These are phyloP conservation scores for Chimonanthus praecox DNA, from an alignment of 164 flowering plant genomes.

Conservation along the genomic window DNA sequence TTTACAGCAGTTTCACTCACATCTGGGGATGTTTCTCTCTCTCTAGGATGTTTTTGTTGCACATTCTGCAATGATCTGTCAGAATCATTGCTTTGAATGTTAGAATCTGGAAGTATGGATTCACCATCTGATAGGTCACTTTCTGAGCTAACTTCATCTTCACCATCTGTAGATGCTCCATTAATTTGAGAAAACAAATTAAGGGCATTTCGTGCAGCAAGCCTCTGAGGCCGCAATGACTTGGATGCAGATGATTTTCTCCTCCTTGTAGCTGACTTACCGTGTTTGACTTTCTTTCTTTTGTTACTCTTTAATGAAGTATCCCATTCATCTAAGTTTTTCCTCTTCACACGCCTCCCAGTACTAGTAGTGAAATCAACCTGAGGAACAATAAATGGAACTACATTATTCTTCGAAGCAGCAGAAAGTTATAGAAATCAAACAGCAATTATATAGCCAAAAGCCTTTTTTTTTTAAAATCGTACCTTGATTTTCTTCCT, in stretches of 20 bases:
- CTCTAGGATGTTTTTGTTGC: constrained; percentile 37
- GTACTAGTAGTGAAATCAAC: constrained; percentile 73
- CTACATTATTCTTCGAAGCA: neutral
- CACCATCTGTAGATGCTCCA: constrained; percentile 63
- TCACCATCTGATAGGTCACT: constrained; percentile 62
- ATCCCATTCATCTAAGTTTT: constrained; percentile 67
- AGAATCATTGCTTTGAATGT: constrained; percentile 56
- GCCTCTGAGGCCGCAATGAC: constrained; percentile 74
- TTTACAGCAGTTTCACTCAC: constrained; percentile 29
- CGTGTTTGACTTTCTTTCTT: constrained; percentile 41
- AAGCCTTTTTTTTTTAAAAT: constrained; percentile 20
- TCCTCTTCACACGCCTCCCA: constrained; percentile 86
- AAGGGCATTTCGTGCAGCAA: constrained; percentile 90
- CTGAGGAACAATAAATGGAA: constrained; percentile 26
- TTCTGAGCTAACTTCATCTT: constrained; percentile 59
- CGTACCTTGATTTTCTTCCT: constrained; percentile 67
- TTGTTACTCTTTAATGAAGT: constrained; percentile 23
- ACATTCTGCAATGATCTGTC: constrained; percentile 35
- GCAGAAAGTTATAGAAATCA: neutral
- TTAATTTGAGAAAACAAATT: constrained; percentile 58
- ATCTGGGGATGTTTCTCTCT: constrained; percentile 41
- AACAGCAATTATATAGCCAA: neutral
- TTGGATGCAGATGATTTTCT: constrained; percentile 51
- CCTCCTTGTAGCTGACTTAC: constrained; percentile 30
- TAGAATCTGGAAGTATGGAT: constrained; percentile 39